phyloP scores from a whole-genome alignment of 805 yeast genomes.

The Zygosaccharomyces siamensis region DNA sequence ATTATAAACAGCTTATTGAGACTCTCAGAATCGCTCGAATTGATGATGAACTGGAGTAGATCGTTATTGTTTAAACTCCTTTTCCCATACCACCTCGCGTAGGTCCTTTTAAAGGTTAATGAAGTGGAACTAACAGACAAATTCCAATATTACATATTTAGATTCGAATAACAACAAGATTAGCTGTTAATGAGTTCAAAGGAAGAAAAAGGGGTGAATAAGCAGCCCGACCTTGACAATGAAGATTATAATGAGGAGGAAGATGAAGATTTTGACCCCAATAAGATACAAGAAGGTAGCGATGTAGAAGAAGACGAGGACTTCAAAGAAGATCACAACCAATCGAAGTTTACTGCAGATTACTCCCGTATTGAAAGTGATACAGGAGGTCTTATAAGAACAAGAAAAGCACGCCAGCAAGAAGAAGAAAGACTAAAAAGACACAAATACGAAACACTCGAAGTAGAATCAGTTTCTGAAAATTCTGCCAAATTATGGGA shows the following conservation, averaged over 20 bases:
- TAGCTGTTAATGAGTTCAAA: neutral
- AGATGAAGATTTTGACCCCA: constrained; percentile 38
- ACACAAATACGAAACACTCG: constrained; percentile 31
- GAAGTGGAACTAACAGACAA: neutral
- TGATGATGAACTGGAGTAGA: neutral
- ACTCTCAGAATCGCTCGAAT: neutral
- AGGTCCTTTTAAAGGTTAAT: neutral
- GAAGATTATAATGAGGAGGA: constrained; percentile 35
- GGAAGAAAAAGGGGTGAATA: neutral
- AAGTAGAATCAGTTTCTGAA: constrained; percentile 29
- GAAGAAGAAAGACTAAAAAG: constrained; percentile 36
- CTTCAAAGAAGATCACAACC: constrained; percentile 35
- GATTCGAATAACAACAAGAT: neutral
- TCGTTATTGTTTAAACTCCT: constrained; percentile 1
- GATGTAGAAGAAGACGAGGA: constrained; percentile 34
- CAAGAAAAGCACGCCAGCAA: constrained; percentile 55
- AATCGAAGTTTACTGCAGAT: constrained; percentile 19
- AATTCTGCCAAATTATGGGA: constrained; percentile 54
- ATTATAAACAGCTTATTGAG: constrained; percentile 1
- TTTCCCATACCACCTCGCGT: constrained; percentile 6
- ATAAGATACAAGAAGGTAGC: constrained; percentile 31
- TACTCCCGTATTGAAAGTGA: constrained; percentile 54
- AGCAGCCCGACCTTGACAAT: constrained; percentile 21
- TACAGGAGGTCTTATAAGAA: constrained; percentile 61
- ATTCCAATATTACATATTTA: neutral